Percentiles rank a stretch among this genome's conserved stretches.
Evolutionary conservation across 1,139 yeast genomes (phyloP).

Genomic region (Wickerhamomyces sp.): DNA sequence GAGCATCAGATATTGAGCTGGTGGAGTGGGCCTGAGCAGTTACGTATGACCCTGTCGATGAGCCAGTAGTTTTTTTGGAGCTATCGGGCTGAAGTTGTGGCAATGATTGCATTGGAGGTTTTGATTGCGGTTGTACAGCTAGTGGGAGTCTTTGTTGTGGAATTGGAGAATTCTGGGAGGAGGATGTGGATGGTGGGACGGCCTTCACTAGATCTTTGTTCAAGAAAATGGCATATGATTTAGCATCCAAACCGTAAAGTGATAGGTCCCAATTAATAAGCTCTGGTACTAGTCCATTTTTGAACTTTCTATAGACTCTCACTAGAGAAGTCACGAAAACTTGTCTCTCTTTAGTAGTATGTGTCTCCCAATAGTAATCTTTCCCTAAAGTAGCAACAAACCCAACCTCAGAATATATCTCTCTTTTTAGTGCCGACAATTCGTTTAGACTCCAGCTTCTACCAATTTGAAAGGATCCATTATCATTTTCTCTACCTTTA

Average conservation of each 20-base stretch:
- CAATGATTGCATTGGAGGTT: too few relatives aligned
- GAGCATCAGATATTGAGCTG: too few relatives aligned
- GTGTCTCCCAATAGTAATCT: conserved; percentile 81
- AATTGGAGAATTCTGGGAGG: not conserved
- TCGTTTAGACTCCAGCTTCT: conserved; percentile 89
- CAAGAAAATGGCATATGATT: conserved; percentile 25
- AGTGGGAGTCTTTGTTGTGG: conserved; percentile 1
- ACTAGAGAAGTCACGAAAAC: conserved; percentile 62
- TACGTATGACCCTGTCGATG: too few relatives aligned
- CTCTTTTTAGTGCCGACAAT: conserved; percentile 52
- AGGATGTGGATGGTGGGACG: conserved; percentile 3
- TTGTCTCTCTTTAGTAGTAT: conserved; percentile 60
- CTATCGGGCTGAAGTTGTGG: too few relatives aligned
- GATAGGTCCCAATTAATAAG: conserved; percentile 44
- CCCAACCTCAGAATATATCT: conserved; percentile 46
- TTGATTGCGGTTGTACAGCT: too few relatives aligned
- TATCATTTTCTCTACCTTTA: conserved; percentile 78
- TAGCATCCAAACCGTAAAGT: conserved; percentile 32
- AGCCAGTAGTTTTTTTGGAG: too few relatives aligned
- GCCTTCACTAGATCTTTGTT: conserved; percentile 12
- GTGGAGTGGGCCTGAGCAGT: too few relatives aligned
- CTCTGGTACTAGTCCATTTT: conserved; percentile 63
- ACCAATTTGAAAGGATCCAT: conserved; percentile 81
- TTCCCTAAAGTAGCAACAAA: conserved; percentile 64
- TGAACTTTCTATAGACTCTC: conserved; percentile 61